A percentile compares a stretch with the other conserved stretches of the same genome.
Evolutionary conservation across 768 basidiomycete genomes (phyloP).

Genomic region (Boletus vinaceobasis): DNA sequence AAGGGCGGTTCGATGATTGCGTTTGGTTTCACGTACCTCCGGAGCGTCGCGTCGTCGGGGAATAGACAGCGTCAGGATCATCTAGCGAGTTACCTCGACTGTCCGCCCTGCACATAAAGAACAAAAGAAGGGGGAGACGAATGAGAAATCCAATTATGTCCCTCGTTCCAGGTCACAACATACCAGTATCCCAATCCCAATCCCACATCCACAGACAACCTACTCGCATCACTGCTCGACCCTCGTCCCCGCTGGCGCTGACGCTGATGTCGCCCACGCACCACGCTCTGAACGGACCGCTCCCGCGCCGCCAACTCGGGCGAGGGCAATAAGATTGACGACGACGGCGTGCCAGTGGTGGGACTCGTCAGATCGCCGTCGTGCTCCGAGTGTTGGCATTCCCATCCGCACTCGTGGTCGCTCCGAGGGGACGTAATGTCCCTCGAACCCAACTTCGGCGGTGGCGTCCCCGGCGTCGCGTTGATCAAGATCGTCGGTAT

Average conservation of each 20-base stretch:
- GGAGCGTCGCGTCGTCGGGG: not conserved
- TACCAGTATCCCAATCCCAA: not conserved
- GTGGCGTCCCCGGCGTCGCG: constrained; percentile 13
- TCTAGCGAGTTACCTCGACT: not conserved
- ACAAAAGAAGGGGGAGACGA: not conserved
- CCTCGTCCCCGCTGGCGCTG: too few relatives aligned
- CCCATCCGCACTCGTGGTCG: not conserved
- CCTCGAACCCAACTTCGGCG: constrained; percentile 42
- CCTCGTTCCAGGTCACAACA: not conserved
- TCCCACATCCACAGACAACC: not conserved
- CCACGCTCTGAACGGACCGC: constrained; percentile 16
- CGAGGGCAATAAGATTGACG: constrained; percentile 10
- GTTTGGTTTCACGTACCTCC: not conserved
- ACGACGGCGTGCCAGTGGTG: not conserved
- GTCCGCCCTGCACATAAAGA: not conserved
- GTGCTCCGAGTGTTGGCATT: not conserved
- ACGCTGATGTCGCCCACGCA: not conserved
- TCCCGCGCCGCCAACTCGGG: constrained; percentile 34
- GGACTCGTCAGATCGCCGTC: constrained; percentile 1
- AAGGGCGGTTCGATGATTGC: not conserved
- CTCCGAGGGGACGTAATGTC: constrained; percentile 49
- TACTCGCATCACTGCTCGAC: not conserved
- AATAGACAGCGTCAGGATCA: not conserved
- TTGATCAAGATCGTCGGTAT: constrained; percentile 71
- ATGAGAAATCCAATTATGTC: not conserved